These are phyloP conservation scores for Capillidium rhysosporum DNA, from an alignment of 371 early-diverging fungal genomes.

Conservation along the genomic window DNA sequence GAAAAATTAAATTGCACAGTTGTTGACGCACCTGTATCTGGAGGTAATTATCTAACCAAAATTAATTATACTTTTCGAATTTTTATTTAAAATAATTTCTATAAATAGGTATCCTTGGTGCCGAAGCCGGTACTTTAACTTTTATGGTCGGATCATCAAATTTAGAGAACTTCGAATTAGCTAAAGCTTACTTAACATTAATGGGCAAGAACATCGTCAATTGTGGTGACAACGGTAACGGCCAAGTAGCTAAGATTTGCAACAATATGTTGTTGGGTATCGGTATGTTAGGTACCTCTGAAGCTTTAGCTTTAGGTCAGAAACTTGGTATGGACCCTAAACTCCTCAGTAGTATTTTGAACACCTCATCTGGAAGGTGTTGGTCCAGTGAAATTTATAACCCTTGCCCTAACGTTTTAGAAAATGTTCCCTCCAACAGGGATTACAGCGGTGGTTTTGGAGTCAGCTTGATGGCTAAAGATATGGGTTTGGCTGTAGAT, in stretches of 20 bases:
- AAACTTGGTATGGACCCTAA: slow-evolving; percentile 78
- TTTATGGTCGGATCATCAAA: slow-evolving; percentile 89
- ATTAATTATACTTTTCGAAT: background rate
- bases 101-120: slow-evolving; percentile 55
- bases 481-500: slow-evolving; percentile 71
- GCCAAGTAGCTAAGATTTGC: slow-evolving; percentile 90
- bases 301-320: slow-evolving; percentile 78
- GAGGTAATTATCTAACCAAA: slow-evolving; percentile 28
- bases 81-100: slow-evolving; percentile 2
- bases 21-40: slow-evolving; percentile 92
- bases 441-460: slow-evolving; percentile 86
- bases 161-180: slow-evolving; percentile 30
- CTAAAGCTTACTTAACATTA: slow-evolving; percentile 34
- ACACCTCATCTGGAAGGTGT: slow-evolving; percentile 74
- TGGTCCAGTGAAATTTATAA: slow-evolving; percentile 86
- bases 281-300: slow-evolving; percentile 81
- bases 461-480: slow-evolving; percentile 83
- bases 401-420: slow-evolving; percentile 71
- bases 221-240: slow-evolving; percentile 74
- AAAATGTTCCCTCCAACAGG: slow-evolving; percentile 61
- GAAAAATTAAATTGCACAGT: slow-evolving; percentile 31
- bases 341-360: slow-evolving; percentile 64
- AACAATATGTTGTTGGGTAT: slow-evolving; percentile 93
- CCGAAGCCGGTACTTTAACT: slow-evolving; percentile 77
- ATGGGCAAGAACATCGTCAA: slow-evolving; percentile 93